Evolutionary conservation across 208 protist genomes (phyloP).

Genomic region (Acanthamoeba sp.): DNA sequence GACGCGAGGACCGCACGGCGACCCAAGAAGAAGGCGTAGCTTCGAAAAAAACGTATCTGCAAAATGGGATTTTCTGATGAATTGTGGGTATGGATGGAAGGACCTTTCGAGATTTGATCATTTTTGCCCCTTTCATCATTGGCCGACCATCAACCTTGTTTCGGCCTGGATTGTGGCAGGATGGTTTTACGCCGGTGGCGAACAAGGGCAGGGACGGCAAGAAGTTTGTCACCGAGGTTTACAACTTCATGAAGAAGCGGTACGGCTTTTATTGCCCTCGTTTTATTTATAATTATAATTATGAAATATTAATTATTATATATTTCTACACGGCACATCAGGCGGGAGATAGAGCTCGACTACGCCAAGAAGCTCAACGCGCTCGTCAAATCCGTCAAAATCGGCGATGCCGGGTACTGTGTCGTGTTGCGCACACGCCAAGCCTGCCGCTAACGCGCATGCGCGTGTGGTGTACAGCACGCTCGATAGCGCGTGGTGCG

Average conservation of each 20-base stretch:
- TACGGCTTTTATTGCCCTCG: not conserved
- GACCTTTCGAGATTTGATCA: not conserved
- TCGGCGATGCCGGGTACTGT: slow-evolving; percentile 10
- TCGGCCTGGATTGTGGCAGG: not conserved
- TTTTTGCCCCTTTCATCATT: not conserved
- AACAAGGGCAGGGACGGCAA: slow-evolving; percentile 11
- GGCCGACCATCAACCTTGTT: not conserved
- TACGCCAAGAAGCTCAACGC: slow-evolving; percentile 61
- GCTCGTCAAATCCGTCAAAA: slow-evolving; percentile 31
- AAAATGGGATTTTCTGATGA: slow-evolving; percentile 35
- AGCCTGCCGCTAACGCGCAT: too few species aligned
- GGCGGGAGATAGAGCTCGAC: slow-evolving; percentile 34
- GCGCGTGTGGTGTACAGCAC: not conserved
- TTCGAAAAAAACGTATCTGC: too few species aligned
- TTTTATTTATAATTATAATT: not conserved
- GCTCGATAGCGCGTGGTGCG: not conserved
- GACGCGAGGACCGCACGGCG: too few species aligned
- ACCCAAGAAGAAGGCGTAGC: too few species aligned
- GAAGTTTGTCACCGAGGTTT: slow-evolving; percentile 17
- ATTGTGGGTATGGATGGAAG: not conserved
- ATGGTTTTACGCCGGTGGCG: slow-evolving; percentile 35
- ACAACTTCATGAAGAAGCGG: slow-evolving; percentile 58
- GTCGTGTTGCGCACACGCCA: too few species aligned
- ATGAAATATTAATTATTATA: not conserved
- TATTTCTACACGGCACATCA: not conserved